Conservation (phyloP, 2,329 filamentous ascomycete species). For the Arachnomyces sp. region DNA sequence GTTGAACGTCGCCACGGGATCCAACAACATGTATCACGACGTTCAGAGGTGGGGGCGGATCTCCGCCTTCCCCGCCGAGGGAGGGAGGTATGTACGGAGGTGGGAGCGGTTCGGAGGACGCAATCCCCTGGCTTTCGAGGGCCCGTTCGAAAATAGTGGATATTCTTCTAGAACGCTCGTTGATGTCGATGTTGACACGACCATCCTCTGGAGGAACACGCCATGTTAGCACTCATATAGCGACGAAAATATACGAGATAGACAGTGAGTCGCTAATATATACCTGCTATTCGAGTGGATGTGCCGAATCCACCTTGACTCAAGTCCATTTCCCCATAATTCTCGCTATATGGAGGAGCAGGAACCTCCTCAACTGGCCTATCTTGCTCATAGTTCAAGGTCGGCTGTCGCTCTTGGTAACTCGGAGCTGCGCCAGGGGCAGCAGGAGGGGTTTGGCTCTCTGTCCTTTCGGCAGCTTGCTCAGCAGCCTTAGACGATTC, state of each 20-base stretch:
- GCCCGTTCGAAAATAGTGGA: conserved; percentile 60
- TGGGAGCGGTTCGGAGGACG: conserved; percentile 19
- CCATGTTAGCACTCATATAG: not conserved
- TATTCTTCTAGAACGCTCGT: conserved; percentile 58
- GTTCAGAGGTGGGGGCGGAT: conserved; percentile 53
- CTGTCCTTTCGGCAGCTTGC: no score
- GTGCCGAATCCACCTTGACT: conserved; percentile 56
- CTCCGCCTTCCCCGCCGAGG: conserved; percentile 56
- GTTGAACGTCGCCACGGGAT: conserved; percentile 66
- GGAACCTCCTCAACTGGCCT: conserved; percentile 15
- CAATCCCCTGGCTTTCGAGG: conserved; percentile 40
- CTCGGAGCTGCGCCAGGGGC: no score
- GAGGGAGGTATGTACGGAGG: conserved; percentile 52
- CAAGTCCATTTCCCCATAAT: conserved; percentile 55
- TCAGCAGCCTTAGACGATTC: no score
- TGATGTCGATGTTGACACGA: conserved; percentile 70
- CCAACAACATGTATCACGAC: conserved; percentile 69
- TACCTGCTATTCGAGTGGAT: conserved; percentile 51
- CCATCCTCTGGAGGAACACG: conserved; percentile 52
- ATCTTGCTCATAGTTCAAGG: conserved; percentile 4
- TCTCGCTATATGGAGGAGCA: conserved; percentile 17
- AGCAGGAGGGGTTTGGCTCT: no score
- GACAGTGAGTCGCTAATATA: not conserved
- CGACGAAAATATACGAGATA: no score
- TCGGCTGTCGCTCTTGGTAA: not conserved